Evolutionary conservation across 768 basidiomycete species (phyloP).

Genomic region (Panellus pusillus): DNA sequence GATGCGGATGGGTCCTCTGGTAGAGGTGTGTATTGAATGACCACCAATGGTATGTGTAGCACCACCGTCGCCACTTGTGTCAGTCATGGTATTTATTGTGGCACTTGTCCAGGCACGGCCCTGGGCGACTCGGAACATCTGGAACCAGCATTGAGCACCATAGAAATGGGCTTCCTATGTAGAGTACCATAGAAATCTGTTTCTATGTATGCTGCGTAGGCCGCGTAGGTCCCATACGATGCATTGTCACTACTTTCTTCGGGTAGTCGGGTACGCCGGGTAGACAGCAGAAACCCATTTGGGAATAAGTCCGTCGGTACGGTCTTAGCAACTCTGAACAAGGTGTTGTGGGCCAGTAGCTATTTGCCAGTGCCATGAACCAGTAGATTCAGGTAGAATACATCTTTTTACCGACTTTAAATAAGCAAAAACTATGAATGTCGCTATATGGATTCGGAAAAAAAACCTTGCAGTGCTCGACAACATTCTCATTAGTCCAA

Average conservation of each 20-base stretch:
- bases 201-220: too few relatives aligned
- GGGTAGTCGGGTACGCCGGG: too few relatives aligned
- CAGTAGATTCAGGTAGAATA: background rate
- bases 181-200: too few relatives aligned
- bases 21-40: too few relatives aligned
- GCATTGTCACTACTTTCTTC: too few relatives aligned
- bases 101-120: constrained; percentile 10
- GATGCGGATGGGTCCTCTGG: background rate
- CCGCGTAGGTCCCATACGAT: too few relatives aligned
- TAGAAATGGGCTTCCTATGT: too few relatives aligned
- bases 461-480: background rate
- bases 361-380: background rate
- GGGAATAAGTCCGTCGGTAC: too few relatives aligned
- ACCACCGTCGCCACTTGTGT: background rate
- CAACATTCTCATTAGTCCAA: constrained; percentile 11
- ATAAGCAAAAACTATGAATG: constrained; percentile 15
- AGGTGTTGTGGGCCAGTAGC: too few relatives aligned
- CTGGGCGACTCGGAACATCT: constrained; percentile 7
- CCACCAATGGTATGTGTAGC: background rate
- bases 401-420: constrained; percentile 4
- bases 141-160: too few relatives aligned
- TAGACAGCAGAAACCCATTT: too few relatives aligned
- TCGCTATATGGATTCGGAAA: constrained; percentile 17
- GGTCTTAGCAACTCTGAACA: background rate
- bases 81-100: too few relatives aligned